These are phyloP conservation scores for Stephanocyclus meneghinianus DNA, from an alignment of 352 stramenopile genomes.

Conservation along the genomic window DNA sequence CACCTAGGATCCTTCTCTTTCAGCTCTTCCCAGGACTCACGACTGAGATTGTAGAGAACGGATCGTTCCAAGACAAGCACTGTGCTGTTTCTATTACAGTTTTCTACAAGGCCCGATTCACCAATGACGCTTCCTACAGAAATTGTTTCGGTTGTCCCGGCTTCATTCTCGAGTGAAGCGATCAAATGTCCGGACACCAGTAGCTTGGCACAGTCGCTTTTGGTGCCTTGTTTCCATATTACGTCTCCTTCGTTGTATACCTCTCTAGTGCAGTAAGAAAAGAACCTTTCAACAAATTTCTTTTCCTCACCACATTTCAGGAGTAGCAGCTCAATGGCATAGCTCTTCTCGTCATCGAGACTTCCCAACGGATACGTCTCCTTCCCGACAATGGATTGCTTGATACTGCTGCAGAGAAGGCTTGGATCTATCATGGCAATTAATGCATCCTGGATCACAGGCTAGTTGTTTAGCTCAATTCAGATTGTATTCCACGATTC, in stretches of 20 bases:
- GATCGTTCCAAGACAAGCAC: constrained; percentile 61
- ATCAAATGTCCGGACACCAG: constrained; percentile 66
- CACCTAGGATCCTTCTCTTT: constrained; percentile 50
- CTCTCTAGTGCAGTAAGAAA: constrained; percentile 62
- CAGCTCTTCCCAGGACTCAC: constrained; percentile 49
- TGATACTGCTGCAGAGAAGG: constrained; percentile 39
- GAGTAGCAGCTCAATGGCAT: constrained; percentile 35
- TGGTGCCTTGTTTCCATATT: constrained; percentile 68
- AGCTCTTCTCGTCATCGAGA: constrained; percentile 35
- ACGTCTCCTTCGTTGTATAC: constrained; percentile 63
- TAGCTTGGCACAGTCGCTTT: constrained; percentile 65
- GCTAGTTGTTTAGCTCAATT: not conserved
- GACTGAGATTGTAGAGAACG: constrained; percentile 64
- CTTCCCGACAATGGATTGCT: constrained; percentile 23
- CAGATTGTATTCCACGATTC: not conserved
- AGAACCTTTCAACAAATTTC: constrained; percentile 29
- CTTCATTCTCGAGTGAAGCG: constrained; percentile 69
- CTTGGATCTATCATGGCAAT: constrained; percentile 55
- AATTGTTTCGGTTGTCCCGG: constrained; percentile 66
- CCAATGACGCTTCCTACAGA: constrained; percentile 38
- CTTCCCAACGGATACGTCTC: constrained; percentile 8
- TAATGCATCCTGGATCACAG: constrained; percentile 50
- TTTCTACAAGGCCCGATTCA: constrained; percentile 52
- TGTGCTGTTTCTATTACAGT: constrained; percentile 58
- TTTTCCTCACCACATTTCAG: constrained; percentile 29